Evolutionary conservation across 2,329 filamentous ascomycete species (phyloP).

Genomic region (Epichloe typhina): DNA sequence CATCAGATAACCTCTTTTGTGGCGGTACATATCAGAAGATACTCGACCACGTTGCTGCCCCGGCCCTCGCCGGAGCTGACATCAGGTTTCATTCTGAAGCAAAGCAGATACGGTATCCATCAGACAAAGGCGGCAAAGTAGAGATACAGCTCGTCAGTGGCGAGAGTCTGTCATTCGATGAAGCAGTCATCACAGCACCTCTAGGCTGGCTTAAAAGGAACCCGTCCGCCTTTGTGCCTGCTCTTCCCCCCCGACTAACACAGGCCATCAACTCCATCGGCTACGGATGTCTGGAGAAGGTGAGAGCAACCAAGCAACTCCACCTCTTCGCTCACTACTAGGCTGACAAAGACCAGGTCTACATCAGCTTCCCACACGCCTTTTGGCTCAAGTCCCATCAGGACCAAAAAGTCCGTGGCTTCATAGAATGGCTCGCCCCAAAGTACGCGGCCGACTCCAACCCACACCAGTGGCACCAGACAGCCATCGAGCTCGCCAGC

Average conservation of each 20-base stretch:
- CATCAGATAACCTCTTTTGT: slow-evolving; percentile 46
- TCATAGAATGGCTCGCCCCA: slow-evolving; percentile 65
- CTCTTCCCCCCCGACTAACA: slow-evolving; percentile 44
- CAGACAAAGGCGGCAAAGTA: slow-evolving; percentile 18
- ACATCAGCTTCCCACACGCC: slow-evolving; percentile 57
- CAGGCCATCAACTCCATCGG: slow-evolving; percentile 51
- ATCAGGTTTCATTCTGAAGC: slow-evolving; percentile 39
- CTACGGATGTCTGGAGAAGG: slow-evolving; percentile 62
- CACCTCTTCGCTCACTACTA: not conserved
- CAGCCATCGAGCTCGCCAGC: slow-evolving; percentile 63
- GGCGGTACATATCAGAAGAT: slow-evolving; percentile 46
- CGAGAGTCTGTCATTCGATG: slow-evolving; percentile 42
- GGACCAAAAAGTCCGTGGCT: slow-evolving; percentile 41
- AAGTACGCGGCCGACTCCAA: slow-evolving; percentile 50
- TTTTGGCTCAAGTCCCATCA: slow-evolving; percentile 47
- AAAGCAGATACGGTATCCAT: slow-evolving; percentile 26
- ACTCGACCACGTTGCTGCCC: slow-evolving; percentile 42
- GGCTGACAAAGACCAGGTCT: slow-evolving; percentile 24
- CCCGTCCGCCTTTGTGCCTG: slow-evolving; percentile 44
- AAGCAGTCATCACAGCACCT: slow-evolving; percentile 54
- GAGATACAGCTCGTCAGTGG: slow-evolving; percentile 31
- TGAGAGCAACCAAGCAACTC: slow-evolving; percentile 13
- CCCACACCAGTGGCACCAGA: slow-evolving; percentile 56
- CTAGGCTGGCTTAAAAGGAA: slow-evolving; percentile 56
- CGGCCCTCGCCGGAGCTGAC: slow-evolving; percentile 40